Evolutionary conservation across 2,329 filamentous ascomycete genomes (phyloP).

Genomic region (Ilyonectria sp.): DNA sequence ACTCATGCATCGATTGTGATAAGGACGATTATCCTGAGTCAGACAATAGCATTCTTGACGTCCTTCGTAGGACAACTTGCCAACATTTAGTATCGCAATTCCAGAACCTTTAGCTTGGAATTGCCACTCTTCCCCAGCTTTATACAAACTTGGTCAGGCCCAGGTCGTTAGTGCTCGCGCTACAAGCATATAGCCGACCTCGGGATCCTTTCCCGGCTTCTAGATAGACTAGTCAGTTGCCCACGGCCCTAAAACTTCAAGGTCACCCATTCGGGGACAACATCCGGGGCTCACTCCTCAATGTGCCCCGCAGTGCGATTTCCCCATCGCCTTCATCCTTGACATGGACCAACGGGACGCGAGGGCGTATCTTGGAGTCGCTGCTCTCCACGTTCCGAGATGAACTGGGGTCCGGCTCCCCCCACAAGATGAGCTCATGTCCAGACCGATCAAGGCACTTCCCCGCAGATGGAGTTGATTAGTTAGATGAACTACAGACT

Average conservation of each 20-base stretch:
- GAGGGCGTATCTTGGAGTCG: not conserved
- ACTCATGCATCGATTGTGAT: not conserved
- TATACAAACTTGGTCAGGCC: not conserved
- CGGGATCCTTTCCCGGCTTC: constrained; percentile 8
- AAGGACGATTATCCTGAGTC: not conserved
- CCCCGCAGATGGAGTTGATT: not conserved
- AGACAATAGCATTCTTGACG: not conserved
- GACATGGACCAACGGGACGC: not conserved
- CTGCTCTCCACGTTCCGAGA: not conserved
- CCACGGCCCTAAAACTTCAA: not conserved
- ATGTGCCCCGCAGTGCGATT: not conserved
- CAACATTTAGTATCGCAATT: not conserved
- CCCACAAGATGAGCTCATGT: not conserved
- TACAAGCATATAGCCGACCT: not conserved
- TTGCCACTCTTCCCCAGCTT: not conserved
- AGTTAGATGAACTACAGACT: not conserved
- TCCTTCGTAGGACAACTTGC: not conserved
- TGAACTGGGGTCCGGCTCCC: not conserved
- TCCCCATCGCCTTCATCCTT: not conserved
- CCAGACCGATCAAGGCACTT: not conserved
- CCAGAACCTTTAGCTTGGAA: too few species aligned
- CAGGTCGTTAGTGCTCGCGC: not conserved
- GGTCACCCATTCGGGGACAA: constrained; percentile 5
- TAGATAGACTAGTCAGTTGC: not conserved
- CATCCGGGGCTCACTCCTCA: not conserved